Conservation (phyloP, 2,329 filamentous ascomycete species). For the Pseudogymnoascus sp. region DNA sequence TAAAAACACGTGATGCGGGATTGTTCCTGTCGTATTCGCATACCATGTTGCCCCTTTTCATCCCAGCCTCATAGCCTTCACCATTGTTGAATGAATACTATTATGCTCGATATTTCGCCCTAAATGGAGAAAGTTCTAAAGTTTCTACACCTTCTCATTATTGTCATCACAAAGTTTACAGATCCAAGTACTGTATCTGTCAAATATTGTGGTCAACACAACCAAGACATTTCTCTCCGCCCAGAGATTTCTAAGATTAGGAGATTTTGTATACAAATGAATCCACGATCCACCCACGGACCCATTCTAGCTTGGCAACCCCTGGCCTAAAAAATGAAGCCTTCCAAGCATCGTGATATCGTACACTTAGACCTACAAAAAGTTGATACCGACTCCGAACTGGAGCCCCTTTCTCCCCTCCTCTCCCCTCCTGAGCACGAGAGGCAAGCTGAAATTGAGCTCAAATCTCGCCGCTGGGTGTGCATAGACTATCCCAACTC, state of each 20-base stretch:
- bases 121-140: background rate
- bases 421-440: conserved; percentile 75
- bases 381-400: conserved; percentile 93
- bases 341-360: background rate
- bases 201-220: background rate
- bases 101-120: background rate
- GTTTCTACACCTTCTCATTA: background rate
- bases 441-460: conserved; percentile 85
- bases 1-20: background rate
- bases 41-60: background rate
- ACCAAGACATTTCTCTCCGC: background rate
- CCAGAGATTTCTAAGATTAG: conserved; percentile 5
- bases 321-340: background rate
- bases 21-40: background rate
- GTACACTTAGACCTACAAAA: conserved; percentile 49
- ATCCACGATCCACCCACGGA: background rate
- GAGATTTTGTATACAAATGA: conserved; percentile 2
- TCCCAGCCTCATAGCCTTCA: background rate
- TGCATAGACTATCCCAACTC: conserved; percentile 86
- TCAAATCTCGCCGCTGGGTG: conserved; percentile 91
- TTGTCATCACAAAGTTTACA: background rate
- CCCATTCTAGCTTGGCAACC: background rate
- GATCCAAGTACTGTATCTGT: background rate
- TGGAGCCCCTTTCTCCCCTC: conserved; percentile 84
- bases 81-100: background rate